Evolutionary conservation across 1,284 basidiomycete genomes (phyloP).

Genomic region (Marasmius tenuissimus): DNA sequence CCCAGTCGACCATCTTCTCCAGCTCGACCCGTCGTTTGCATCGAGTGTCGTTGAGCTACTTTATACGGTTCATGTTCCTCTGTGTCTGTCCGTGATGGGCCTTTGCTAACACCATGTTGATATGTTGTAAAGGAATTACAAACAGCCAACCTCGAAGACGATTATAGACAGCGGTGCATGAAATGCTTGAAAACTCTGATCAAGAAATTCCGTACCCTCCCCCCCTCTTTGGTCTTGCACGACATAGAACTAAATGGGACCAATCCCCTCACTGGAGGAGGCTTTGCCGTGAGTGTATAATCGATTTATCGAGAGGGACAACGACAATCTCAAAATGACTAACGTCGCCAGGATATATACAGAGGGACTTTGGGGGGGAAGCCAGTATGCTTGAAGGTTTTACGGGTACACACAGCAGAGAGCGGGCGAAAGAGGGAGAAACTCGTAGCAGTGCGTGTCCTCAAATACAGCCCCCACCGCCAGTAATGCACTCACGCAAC

Average conservation of each 20-base stretch:
- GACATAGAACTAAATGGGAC: not conserved
- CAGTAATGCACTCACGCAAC: not conserved
- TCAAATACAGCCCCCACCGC: no score
- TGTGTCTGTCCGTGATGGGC: no score
- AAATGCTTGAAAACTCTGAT: not conserved
- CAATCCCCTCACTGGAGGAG: not conserved
- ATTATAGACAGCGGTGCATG: not conserved
- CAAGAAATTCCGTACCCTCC: not conserved
- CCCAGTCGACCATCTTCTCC: no score
- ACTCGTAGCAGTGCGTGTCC: slow-evolving; percentile 7
- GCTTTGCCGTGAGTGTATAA: not conserved
- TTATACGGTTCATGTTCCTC: no score
- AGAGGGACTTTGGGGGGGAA: not conserved
- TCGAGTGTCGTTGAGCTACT: no score
- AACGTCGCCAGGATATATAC: slow-evolving; percentile 10
- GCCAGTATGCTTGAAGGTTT: slow-evolving; percentile 13
- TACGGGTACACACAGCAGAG: slow-evolving; percentile 9
- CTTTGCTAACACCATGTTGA: no score
- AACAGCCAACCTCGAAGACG: not conserved
- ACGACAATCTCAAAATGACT: not conserved
- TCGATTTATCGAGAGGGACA: not conserved
- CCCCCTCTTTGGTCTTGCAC: not conserved
- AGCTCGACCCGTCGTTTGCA: no score
- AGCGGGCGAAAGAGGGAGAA: not conserved
- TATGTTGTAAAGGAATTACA: no score